phyloP scores from a whole-genome alignment of 768 basidiomycete species.

The Ramaria rubella region DNA sequence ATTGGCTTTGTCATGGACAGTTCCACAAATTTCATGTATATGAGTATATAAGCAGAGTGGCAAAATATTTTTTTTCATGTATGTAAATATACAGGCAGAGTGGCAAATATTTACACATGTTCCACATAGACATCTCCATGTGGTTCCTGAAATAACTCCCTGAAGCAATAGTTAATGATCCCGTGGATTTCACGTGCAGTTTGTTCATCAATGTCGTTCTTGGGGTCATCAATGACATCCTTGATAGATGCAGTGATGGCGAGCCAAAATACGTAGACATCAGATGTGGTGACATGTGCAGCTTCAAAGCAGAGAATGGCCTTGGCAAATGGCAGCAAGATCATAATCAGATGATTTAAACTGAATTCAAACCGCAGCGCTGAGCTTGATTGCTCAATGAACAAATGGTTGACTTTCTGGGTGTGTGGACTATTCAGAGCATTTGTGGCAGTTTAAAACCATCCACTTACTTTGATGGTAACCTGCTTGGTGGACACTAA shows the following conservation, averaged over 20 bases:
- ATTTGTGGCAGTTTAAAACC: too few relatives aligned
- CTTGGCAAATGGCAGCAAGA: slow-evolving; percentile 20
- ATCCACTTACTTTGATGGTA: too few relatives aligned
- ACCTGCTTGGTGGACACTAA: too few relatives aligned
- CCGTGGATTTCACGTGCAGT: slow-evolving; percentile 21
- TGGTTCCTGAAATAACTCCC: slow-evolving; percentile 24
- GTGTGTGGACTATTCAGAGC: too few relatives aligned
- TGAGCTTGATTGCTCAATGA: too few relatives aligned
- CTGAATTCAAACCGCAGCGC: not conserved
- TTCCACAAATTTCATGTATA: too few relatives aligned
- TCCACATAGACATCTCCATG: slow-evolving; percentile 26
- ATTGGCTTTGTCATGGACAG: too few relatives aligned
- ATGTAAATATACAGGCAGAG: too few relatives aligned
- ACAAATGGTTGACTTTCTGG: too few relatives aligned
- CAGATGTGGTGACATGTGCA: slow-evolving; percentile 19
- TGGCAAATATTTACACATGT: too few relatives aligned
- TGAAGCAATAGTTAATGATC: slow-evolving; percentile 25
- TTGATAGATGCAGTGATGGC: slow-evolving; percentile 23
- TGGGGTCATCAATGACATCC: slow-evolving; percentile 10
- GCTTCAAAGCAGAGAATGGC: slow-evolving; percentile 31
- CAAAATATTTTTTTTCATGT: too few relatives aligned
- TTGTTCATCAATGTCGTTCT: not conserved
- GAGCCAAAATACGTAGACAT: slow-evolving; percentile 33
- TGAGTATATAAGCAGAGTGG: too few relatives aligned
- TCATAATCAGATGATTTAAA: slow-evolving; percentile 1